Base-by-base conservation (phyloP, 805 yeast genomes). In the Cyberlindnera xylosilytica region DNA sequence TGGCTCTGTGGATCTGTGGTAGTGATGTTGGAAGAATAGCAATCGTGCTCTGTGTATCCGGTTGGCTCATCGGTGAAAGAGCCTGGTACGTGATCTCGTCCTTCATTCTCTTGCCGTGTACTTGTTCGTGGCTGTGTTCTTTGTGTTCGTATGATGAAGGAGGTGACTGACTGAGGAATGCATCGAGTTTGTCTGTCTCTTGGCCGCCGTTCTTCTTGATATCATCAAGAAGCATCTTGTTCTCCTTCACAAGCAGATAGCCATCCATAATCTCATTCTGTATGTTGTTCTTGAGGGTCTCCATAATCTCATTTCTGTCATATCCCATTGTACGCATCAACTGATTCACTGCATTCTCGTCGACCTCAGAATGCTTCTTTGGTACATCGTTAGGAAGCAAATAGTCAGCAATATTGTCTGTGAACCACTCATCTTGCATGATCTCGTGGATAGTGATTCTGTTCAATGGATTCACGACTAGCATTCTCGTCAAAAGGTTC, bases 381-480 rank as follows among this genome's bases (percentile, higher is more conserved):
- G 63, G 49, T 52, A 60, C 53, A 59, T 63, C 41, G 56, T 65
- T 52, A 6, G 93, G 87, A 41, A 82, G 67, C 47, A 90, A 73
- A 58, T 88, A 87, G 24, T 83, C 88, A 23, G 91, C 87, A 50
- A 91, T 77, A 41, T 78, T 88, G 10, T 78, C 78, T 52, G 79
- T 81, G 66, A 90, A 90, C 98, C 98, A 90, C 50, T 86, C 90
- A 61, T 91, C 97, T 58, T 88, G 84, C 83, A 89, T 81, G 35
- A 91, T 87, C 61, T 87, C 96, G 57, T 81, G 87, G 36, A 91
- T 87, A 11, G 97, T 89, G 47, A 91, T 90, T 68, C 98, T 79
- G 61, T 89, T 88, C 60, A 90, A 71, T 27, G 98, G 97, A 60
- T 90, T 89, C 22, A 91, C 98, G 49, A 90, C 96, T 44, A 90